These are phyloP conservation scores for Xylaria sp. DNA, from an alignment of 2,329 filamentous ascomycete species.

Conservation along the genomic window DNA sequence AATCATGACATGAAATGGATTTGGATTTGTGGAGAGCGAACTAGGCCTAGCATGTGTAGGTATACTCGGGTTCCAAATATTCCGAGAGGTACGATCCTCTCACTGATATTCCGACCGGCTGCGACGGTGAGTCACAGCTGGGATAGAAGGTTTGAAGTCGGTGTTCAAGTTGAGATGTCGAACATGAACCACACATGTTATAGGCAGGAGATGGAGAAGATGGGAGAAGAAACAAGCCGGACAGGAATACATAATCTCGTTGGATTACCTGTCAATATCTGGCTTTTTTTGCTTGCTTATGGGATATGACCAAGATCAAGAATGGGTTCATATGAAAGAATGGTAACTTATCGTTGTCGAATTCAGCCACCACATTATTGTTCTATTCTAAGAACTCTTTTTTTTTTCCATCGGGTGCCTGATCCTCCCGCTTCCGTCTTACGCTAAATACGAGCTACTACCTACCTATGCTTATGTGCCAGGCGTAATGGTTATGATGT, in stretches of 20 bases:
- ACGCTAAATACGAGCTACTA: neutral
- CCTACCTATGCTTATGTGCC: neutral
- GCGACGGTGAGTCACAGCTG: neutral
- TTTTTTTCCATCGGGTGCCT: neutral
- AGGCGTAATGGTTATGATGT: slow-evolving; percentile 15
- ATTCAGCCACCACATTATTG: neutral
- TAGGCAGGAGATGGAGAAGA: slow-evolving; percentile 19
- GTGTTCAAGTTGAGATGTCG: slow-evolving; percentile 22
- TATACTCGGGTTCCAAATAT: slow-evolving; percentile 17
- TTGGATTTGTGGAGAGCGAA: slow-evolving; percentile 27
- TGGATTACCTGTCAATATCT: slow-evolving; percentile 32
- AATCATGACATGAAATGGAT: slow-evolving; percentile 18
- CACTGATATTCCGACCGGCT: neutral
- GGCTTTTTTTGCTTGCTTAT: slow-evolving; percentile 44
- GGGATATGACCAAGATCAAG: slow-evolving; percentile 41
- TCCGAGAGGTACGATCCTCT: slow-evolving; percentile 19
- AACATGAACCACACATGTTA: slow-evolving; percentile 12
- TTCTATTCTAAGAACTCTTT: no score
- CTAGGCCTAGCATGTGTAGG: slow-evolving; percentile 15
- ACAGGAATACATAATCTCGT: slow-evolving; percentile 36
- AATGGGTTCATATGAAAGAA: slow-evolving; percentile 30
- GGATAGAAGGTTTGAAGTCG: slow-evolving; percentile 8
- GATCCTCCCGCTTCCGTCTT: neutral
- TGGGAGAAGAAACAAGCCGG: slow-evolving; percentile 22
- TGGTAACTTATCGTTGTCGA: slow-evolving; percentile 9